Base-by-base conservation (phyloP, 768 basidiomycete species). In the Postia placenta region DNA sequence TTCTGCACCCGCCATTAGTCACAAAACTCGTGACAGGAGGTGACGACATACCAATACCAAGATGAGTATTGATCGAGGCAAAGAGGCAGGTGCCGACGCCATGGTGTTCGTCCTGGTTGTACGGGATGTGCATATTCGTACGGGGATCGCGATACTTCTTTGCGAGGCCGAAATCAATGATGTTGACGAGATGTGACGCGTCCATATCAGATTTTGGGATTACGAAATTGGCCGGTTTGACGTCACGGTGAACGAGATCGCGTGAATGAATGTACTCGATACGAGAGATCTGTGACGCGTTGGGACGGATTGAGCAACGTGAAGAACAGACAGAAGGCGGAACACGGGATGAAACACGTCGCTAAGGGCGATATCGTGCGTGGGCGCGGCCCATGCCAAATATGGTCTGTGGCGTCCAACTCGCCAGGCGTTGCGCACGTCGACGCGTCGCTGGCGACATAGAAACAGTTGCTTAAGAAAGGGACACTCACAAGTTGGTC, bases 161-260 rank as follows among this genome's bases (percentile, higher is more conserved):
- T 0, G 87, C 86, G 40, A 90, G 83, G 12, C 87, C 87, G 67
- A 90, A 90, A 69, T 90, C 87, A 57, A 90, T 90, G 56, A 99
- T 88, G 66, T 98, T 95, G 64, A 99, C 93, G 59, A 83, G 69
- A 39, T 52, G 55, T 58, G 77, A 75, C 0, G 76, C 61, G 65
- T 78, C 71, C 54, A 80, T 83, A 53, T 81, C 81, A 54, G 92
- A 90, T 91, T 50, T 58, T 5, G 54, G 52, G 5, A 98, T 97
- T 52, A 99, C 85, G 64, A 99, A 99, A 70, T 99, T 98, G 60
- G 95, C 95, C 30, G 95, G 95, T 67, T 98, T 99, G 68, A 99
- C 87, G 64, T 98, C 95, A 56, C 95, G 88, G 66, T 98, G 95
- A 36, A 96, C 83, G 57, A 95, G 87, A 60, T 91, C 89, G 61